Base-by-base conservation (phyloP, 257 asterid species). In the Penstemon newberryi region DNA sequence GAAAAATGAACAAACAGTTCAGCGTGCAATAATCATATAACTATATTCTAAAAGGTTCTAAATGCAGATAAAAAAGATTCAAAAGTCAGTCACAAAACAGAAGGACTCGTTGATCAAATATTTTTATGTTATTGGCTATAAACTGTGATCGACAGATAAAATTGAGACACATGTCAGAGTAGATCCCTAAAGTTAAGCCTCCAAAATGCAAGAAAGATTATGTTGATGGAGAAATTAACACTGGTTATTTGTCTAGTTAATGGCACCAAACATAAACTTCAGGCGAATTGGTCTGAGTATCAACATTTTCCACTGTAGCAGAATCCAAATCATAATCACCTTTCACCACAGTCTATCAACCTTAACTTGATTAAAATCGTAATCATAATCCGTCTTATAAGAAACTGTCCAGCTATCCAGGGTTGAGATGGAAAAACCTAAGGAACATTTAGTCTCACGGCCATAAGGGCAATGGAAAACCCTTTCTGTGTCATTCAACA, bases 1-100 rank as follows among this genome's bases (percentile, higher is more conserved):
- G 83, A 70, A 59, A 70, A 37, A 42, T 2, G 4, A 67, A 7
- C 65, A 41, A 63, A 58, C 8, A 7, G 3, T 11, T 73, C 44
- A 75, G 79, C 65, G 62, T 9, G 52, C 9, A 55, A 67, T 3
- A 59, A 15, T 11, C 49, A 41, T 3, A 52, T 5, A 6, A 33
- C 4, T 12, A 36, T 5, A 43, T 5, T 5, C n/a, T 9, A 45
- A 6, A 19, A 47, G 44, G 25, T 52, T 12, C 56, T 4, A 8
- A 53, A 67, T 57, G 40, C 13, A 65, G 39, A 37, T 18, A 46
- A 19, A 5, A 42, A 45, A 39, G 25, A 57, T 19, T 18, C 5
- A 60, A 66, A 9, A 44, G 9, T 40, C 41, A 46, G 15, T 11
- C 18, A 13, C 8, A 42, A 33, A 36, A 36, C 51, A 10, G 40